Evolutionary conservation across 164 flowering plant species (phyloP), one percentile per base, ranked within the genome.

Genomic region (Berberis vulgaris): DNA sequence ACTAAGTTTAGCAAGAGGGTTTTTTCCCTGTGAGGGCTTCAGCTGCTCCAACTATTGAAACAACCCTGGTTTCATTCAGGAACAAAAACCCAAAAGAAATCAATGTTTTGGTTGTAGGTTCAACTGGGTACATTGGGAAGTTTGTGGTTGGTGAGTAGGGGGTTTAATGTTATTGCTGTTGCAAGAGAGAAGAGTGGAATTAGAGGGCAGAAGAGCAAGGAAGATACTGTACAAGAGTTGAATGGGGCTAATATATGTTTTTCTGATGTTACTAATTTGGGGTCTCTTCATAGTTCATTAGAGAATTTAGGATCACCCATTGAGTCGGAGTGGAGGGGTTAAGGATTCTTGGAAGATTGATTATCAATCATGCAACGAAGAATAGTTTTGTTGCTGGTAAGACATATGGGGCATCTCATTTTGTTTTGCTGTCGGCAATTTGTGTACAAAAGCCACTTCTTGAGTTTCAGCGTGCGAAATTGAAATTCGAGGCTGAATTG

Each of bases 391-490:
- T 85, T 41, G 98, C 86, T 7, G 92, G 94, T 45, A 80, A 71
- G 64, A 84, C 73, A 0, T 65, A 43, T 45, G 98, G 98, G 61
- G 97, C 97, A 53, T 44, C 78, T 1, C 98, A 93, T 74, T 92
- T 89, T 72, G 98, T 93, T 13, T 70, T 93, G 77, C 75, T 93
- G 3, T 93, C 98, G 6, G 97, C 98, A 57, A 88, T 88, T 41
- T 93, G 97, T 75, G 97, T 90, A 60, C 98, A 90, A 45, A 93
- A 88, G 70, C 97, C 97, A 43, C 81, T 93, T 39, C 85, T 93
- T 60, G 97, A 88, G 65, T 90, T 93, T 60, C 98, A 93, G 76
- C 80, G 89, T 1, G 97, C 97, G 0, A 93, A 93, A 84, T 76
- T 90, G 70, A 93, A 86, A 69, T 81, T 93, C 45, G 97, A 93